Evolutionary conservation across 176 grass and related monocot species (phyloP), one percentile per base, ranked within the genome.

Genomic region (Puccinellia tenuiflora): DNA sequence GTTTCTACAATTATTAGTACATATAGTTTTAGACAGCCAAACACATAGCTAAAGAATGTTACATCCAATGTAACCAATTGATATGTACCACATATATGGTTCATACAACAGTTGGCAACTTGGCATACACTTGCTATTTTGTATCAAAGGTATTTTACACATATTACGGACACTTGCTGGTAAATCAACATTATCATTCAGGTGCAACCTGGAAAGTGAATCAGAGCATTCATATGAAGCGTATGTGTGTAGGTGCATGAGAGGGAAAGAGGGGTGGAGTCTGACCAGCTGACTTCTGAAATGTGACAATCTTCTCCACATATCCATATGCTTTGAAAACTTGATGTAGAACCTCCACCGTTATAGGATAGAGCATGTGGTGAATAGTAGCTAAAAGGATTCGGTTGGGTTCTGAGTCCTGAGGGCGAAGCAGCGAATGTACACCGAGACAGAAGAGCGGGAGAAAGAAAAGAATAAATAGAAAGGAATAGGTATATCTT

Each of bases 301-400:
- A 99, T 64, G 93, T 99, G 80, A 99, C 96, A 75, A 99, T 93
- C 91, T 99, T 99, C 93, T 99, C 92, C 63, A 99, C 93, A 91
- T 87, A 92, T 87, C 96, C 96, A 87, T 90, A 90, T 77, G 96
- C 91, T 91, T 94, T 96, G 92, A 99, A 96, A 67, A 99, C 96
- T 99, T 99, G 89, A 77, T 99, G 93, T 17, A 99, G 87, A 83
- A 99, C 85, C 75, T 99, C 96, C 79, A 99, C 96, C 33, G 96
- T 96, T 91, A 99, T 99, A 82, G 96, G 96, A 96, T 99, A 99
- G 47, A 93, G 77, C 93, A 96, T 93, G 87, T 99, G 96, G 90
- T 96, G 92, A 91, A 99, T 93, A 86, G 96, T 96, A 91, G 92
- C 96, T 88, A 99, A 92, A 78, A 99, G 93, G 76, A 99, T 99